Evolutionary conservation across 2,329 filamentous ascomycete species (phyloP), one percentile per base, ranked within the genome.

Genomic region (Epichloe amarillans): DNA sequence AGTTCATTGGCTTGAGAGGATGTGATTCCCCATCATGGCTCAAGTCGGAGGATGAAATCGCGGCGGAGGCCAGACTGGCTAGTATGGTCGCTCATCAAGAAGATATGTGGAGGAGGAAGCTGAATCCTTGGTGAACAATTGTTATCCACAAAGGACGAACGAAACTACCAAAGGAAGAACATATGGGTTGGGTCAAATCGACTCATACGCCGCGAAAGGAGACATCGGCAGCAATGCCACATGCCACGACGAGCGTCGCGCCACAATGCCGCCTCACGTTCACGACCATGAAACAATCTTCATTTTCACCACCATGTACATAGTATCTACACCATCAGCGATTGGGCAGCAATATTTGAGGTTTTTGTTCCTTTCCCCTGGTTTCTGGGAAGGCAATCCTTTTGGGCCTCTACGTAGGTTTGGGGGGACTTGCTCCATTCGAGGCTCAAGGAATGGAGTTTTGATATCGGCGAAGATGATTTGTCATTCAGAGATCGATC

Each of bases 1-100:
- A 77, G 57, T 89, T 89, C 57, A 87, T 88, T 61, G 85, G 85
- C 12, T 69, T 89, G 51, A 69, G 79, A 47, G 84, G 82, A 2
- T 73, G 71, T 54, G 68, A 73, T 39, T 63, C 62, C 17, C 70
- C 71, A 26, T 46, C 54, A 48, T 50, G 62, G 46, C 55, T 67
- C 54, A 69, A 66, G 61, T 67, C 66, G 8, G 71, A 77, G 57
- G 72, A 76, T 37, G 71, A 77, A 55, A 70, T 77, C 51, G 56
- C 67, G 44, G 68, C 69, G 48, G 69, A 71, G 50, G 72, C 69
- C 8, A 60, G 70, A 39, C 60, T 62, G 49, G 67, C 67, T 8
- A 62, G 60, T 2, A 67, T 65, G 33, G 47, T 52, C 19, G 52
- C 52, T 15, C 39, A 52, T 23, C 72, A 75, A 11, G 72, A 77